Base-by-base conservation (phyloP, 495 filamentous ascomycete species). In the Trichoderma virens region DNA sequence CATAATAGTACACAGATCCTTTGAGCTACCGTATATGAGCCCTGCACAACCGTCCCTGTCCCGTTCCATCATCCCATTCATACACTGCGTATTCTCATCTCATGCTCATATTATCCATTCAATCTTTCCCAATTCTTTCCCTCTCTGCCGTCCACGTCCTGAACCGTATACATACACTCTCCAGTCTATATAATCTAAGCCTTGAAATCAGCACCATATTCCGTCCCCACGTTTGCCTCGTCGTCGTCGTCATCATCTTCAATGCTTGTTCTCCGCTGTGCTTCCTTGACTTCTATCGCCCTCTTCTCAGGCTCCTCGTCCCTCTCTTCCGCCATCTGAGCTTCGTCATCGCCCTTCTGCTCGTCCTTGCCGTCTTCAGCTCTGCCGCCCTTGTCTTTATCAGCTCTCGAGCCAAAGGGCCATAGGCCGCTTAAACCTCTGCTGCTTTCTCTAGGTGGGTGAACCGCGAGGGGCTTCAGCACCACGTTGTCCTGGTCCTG, bases 191-290 rank as follows among this genome's bases (percentile, higher is more conserved):
- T 54, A 67, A 28, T 64, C 62, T 14, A 76, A 25, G 9, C 25
- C 51, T 56, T 30, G 13, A 56, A 30, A 56, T 30, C 51, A 56
- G 25, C 51, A 20, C 51, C 51, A 9, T 30, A 27, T 56, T 56
- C 9, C 51, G 51, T 30, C 25, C 51, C 27, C 23, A 56, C 8
- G 5, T 9, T 56, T 11, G 27, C 25, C 59, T 74, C 75, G 47
- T 82, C 82, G 20, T 83, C 80, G 23, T 83, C 82, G 65, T 85
- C 82, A 16, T 81, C 80, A 62, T 85, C 82, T 68, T 83, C 82
- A 30, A 84, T 78, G 69, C 81, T 84, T 59, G 80, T 85, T 65
- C 82, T 71, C 59, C 80, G 68, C 64, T 76, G 74, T 5, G 82
- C 81, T 71, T 85, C 82, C 2, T 80, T 77, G 23, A 79, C 81